phyloP scores from a whole-genome alignment of 2,329 filamentous ascomycete species.

The Neofusicoccum ribis region DNA sequence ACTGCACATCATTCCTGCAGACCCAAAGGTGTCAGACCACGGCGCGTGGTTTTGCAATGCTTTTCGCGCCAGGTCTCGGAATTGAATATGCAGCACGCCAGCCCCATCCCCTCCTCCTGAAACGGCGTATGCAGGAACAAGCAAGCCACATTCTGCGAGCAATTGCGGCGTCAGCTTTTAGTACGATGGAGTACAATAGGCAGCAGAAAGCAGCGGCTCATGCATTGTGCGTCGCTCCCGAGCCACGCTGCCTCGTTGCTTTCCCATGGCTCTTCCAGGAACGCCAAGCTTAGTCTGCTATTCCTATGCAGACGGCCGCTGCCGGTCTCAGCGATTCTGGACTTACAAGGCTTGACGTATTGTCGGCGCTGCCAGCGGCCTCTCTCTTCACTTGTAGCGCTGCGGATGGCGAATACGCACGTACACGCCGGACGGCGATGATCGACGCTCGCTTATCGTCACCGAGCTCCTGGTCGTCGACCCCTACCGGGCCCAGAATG shows the following conservation, averaged over 20 bases:
- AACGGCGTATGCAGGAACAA: conserved; percentile 16
- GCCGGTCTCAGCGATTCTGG: conserved; percentile 4
- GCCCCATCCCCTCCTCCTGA: conserved; percentile 12
- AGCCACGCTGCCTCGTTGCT: neutral
- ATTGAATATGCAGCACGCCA: neutral
- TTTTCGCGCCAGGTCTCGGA: conserved; percentile 13
- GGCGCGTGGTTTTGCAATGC: conserved; percentile 14
- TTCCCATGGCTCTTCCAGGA: neutral
- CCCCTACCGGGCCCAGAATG: neutral
- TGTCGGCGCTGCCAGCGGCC: too few relatives aligned
- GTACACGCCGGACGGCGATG: neutral
- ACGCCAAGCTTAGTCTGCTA: neutral
- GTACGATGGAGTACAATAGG: conserved; percentile 2
- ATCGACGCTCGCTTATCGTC: conserved; percentile 10
- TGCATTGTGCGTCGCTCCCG: neutral
- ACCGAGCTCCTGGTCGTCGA: neutral
- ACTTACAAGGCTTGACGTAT: neutral
- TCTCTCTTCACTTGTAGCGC: neutral
- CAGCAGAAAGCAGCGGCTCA: conserved; percentile 5
- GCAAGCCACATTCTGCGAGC: conserved; percentile 11
- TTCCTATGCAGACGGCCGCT: neutral
- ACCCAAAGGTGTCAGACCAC: neutral
- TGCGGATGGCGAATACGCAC: neutral
- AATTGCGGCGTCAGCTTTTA: conserved; percentile 7
- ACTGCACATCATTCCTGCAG: neutral